Conservation (phyloP, 352 stramenopile species). For the Globisporangium paroecandrum region DNA sequence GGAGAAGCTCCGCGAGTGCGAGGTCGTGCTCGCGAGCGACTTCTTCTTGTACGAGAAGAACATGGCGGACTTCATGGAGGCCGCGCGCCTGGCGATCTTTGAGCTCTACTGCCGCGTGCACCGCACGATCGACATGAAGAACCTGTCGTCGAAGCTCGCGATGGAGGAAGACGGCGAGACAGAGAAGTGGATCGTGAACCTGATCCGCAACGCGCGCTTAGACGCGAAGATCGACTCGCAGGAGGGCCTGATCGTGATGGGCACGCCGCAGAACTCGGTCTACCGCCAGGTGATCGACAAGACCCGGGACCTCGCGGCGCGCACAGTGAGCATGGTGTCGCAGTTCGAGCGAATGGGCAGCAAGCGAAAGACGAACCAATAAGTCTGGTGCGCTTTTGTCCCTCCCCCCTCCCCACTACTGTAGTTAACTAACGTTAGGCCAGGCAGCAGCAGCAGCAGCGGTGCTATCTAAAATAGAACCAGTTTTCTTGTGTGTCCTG, state of each 20-base stretch:
- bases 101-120: conserved; percentile 99
- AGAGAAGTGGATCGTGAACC: conserved; percentile 99
- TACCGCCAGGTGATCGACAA: conserved; percentile 98
- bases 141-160: conserved; percentile 94
- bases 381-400: conserved; percentile 5
- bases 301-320: conserved; percentile 93
- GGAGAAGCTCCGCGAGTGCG: conserved; percentile 90
- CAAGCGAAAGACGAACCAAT: conserved; percentile 77
- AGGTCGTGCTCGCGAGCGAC: conserved; percentile 94
- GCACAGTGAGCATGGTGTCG: conserved; percentile 87
- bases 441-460: conserved; percentile 14
- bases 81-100: conserved; percentile 97
- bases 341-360: conserved; percentile 83
- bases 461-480: conserved; percentile 21
- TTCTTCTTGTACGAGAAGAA: conserved; percentile 97
- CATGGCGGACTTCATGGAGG: conserved; percentile 98
- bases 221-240: conserved; percentile 99
- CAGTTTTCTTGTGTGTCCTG: conserved; percentile 18
- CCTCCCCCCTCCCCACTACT: conserved; percentile 2
- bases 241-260: conserved; percentile 97
- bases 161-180: conserved; percentile 95
- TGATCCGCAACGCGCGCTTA: conserved; percentile 96
- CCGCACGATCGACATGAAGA: conserved; percentile 98
- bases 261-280: conserved; percentile 88
- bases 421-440: conserved; percentile 18